A percentile compares a stretch with the other conserved stretches of the same genome.
These are phyloP conservation scores for Cynara cardunculus DNA, from an alignment of 129 eudicot species.

Conservation along the genomic window DNA sequence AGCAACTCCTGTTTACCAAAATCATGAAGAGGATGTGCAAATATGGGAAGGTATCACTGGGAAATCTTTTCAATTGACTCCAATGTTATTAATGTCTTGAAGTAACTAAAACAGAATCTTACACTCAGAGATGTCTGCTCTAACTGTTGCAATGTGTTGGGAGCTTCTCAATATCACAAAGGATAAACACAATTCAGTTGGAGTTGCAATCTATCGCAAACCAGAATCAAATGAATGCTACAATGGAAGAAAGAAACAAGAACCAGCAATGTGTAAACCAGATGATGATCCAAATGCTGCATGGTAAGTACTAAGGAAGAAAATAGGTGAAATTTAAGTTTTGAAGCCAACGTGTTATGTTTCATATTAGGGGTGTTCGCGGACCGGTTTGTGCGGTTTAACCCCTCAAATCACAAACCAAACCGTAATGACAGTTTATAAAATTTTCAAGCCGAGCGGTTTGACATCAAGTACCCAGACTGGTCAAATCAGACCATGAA, in stretches of 20 bases:
- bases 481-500: no score
- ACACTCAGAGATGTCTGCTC: conserved; percentile 63
- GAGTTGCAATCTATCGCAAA: conserved; percentile 76
- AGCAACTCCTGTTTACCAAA: conserved; percentile 92
- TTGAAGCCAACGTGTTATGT: background rate
- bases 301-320: conserved; percentile 44
- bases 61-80: background rate
- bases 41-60: conserved; percentile 65
- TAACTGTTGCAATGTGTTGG: conserved; percentile 87
- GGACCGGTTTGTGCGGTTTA: no score
- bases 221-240: conserved; percentile 82
- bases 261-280: conserved; percentile 70
- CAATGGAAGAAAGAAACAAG: conserved; percentile 49
- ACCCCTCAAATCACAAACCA: no score
- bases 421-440: no score
- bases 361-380: no score
- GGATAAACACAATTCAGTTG: conserved; percentile 58
- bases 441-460: no score
- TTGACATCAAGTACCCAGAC: no score
- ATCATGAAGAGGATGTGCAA: conserved; percentile 64
- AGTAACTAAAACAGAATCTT: conserved; percentile 2
- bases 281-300: conserved; percentile 95
- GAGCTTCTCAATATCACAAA: conserved; percentile 74
- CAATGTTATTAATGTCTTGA: background rate
- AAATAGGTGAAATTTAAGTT: background rate